A percentile compares a stretch with the other conserved stretches of the same genome.
Evolutionary conservation across 2,329 filamentous ascomycete genomes (phyloP).

Genomic region (Aspergillus spinulosporus): DNA sequence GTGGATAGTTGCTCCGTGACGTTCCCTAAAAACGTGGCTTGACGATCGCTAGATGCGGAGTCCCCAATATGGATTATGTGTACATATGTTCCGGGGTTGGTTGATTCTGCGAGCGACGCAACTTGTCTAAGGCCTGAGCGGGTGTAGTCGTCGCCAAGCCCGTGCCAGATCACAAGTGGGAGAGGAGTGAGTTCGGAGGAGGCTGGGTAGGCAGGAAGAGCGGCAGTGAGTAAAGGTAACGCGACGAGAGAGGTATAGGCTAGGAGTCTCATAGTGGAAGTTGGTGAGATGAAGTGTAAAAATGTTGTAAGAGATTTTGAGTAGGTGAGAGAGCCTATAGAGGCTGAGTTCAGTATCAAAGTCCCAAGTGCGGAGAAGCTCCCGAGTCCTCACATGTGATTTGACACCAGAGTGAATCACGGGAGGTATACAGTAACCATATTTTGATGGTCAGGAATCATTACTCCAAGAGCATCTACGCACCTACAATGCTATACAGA

Average conservation of each 20-base stretch:
- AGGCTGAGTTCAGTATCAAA: neutral
- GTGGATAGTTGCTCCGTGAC: conserved; percentile 72
- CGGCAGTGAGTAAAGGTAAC: conserved; percentile 22
- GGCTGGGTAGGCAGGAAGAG: conserved; percentile 14
- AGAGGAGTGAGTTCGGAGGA: conserved; percentile 55
- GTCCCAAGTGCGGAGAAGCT: neutral
- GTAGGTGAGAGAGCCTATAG: neutral
- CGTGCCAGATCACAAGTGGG: conserved; percentile 94
- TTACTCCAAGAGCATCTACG: neutral
- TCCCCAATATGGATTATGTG: conserved; percentile 74
- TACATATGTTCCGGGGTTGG: conserved; percentile 80
- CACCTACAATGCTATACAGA: no score
- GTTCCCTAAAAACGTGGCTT: conserved; percentile 88
- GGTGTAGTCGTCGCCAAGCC: conserved; percentile 66
- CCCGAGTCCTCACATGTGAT: neutral
- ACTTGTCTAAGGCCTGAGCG: conserved; percentile 72
- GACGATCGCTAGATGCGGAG: conserved; percentile 68
- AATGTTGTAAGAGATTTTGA: neutral
- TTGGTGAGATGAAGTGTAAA: neutral
- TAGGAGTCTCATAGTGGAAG: conserved; percentile 2
- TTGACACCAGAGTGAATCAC: neutral
- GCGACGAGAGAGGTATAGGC: conserved; percentile 8
- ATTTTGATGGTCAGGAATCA: neutral
- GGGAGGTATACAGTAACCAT: no score
- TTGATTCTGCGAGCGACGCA: conserved; percentile 67